Base-by-base conservation (phyloP, 768 basidiomycete species). In the Botryobasidium botryosum region DNA sequence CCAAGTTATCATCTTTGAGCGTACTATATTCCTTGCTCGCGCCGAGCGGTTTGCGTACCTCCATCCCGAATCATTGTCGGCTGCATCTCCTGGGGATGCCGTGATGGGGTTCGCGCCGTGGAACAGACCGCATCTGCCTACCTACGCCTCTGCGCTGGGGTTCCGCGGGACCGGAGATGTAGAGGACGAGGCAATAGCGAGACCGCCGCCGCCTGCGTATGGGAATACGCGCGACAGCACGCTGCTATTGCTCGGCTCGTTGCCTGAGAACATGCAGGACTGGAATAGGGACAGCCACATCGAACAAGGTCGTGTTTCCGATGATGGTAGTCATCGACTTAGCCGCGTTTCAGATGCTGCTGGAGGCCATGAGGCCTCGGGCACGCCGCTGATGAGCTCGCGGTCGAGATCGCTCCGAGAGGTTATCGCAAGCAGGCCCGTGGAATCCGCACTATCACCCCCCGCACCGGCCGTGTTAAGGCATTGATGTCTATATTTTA, bases 91-190 rank as follows among this genome's bases (percentile, higher is more conserved):
- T 56, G 65, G 39, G 51, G 56, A 46, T 51, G 52, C 60, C 5
- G 52, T 51, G 24, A 60, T 74, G 32, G 67, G 64, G 3, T 64
- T 68, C 49, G 70, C 77, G 7, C 80, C 79, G 2, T 82, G 79
- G 80, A 74, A 74, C 57, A 64, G 78, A 20, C 77, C 76, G 1
- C 69, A 77, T 10, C 61, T 81, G 35, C 78, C 79, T 0, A 77
- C 76, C 10, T 81, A 81, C 53, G 77, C 76, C 3, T 74, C 77
- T 17, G 71, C 74, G 2, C 62, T 84, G n/a, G 69, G 72, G 6
- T 69, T 77, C 50, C 74, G 71, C 56, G 78, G 79, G 12, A 81
- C 80, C 3, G 79, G 79, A 33, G 79, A 82, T 57, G 78, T 79
- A 23, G 80, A 82, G 52, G 79, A 80, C 56, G 64, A 72, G 54